Evolutionary conservation across 352 stramenopile species (phyloP).

Genomic region (Globisporangium cederbergense): DNA sequence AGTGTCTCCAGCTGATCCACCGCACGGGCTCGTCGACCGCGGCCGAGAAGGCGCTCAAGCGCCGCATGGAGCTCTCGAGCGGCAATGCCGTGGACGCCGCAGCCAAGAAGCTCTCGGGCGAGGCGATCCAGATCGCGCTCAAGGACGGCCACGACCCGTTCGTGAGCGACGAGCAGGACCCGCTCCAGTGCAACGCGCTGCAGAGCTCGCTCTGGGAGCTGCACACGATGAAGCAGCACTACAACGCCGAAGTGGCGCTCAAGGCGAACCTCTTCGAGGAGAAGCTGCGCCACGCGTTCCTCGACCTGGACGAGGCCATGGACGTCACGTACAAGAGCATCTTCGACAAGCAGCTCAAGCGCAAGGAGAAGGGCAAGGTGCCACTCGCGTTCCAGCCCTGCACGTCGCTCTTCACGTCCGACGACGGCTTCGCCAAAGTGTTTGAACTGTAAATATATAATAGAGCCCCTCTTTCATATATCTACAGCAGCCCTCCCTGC

Average conservation of each 20-base stretch:
- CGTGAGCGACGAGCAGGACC: constrained; percentile 63
- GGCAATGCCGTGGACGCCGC: constrained; percentile 70
- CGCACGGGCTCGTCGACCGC: constrained; percentile 58
- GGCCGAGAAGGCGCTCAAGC: constrained; percentile 63
- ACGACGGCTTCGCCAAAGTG: constrained; percentile 58
- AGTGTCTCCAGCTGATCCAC: constrained; percentile 94
- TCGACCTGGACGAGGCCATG: constrained; percentile 69
- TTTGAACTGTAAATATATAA: constrained; percentile 70
- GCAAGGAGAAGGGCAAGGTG: constrained; percentile 75
- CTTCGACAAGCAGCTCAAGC: constrained; percentile 81
- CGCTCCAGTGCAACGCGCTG: constrained; percentile 72
- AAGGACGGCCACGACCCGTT: constrained; percentile 84
- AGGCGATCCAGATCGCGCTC: constrained; percentile 60
- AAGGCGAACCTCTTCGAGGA: constrained; percentile 91
- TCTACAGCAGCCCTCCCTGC: constrained; percentile 4
- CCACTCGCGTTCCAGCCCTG: constrained; percentile 67
- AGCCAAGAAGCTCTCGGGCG: constrained; percentile 57
- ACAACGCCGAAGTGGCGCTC: constrained; percentile 90
- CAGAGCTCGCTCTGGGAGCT: constrained; percentile 96
- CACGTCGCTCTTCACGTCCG: constrained; percentile 56
- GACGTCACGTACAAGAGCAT: constrained; percentile 80
- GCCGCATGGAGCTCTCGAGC: constrained; percentile 69
- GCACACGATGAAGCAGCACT: constrained; percentile 92
- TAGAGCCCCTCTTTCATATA: constrained; percentile 23
- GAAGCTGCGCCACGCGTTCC: constrained; percentile 73